Percentiles rank a stretch among this genome's conserved stretches.
Conservation (phyloP, 1,139 yeast species). For the Hanseniaspora uvarum region DNA sequence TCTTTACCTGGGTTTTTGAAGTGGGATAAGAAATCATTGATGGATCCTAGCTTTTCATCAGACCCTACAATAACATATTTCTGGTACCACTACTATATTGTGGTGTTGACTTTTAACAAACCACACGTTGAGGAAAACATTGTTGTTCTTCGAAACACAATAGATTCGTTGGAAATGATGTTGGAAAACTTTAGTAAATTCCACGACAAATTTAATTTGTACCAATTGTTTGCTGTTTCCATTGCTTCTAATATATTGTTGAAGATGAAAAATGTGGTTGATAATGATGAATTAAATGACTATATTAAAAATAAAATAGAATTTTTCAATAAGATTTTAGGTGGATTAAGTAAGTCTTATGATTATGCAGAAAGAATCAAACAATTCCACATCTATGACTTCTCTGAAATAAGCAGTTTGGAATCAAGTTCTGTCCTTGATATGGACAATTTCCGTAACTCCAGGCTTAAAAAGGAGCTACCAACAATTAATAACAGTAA, state of each 20-base stretch:
- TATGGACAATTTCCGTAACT: background rate
- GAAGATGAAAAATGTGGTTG: slow-evolving; percentile 1
- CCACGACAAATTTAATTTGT: slow-evolving; percentile 26
- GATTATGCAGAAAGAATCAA: slow-evolving; percentile 18
- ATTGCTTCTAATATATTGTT: slow-evolving; percentile 23
- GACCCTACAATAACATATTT: slow-evolving; percentile 42
- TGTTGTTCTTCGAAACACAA: slow-evolving; percentile 25
- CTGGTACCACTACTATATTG: slow-evolving; percentile 49
- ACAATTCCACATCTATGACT: slow-evolving; percentile 1
- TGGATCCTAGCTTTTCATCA: slow-evolving; percentile 35
- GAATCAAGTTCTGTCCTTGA: background rate
- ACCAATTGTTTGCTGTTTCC: slow-evolving; percentile 30
- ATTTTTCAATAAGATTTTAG: slow-evolving; percentile 26
- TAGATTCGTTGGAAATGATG: slow-evolving; percentile 27
- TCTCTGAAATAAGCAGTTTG: background rate
- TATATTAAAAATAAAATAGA: slow-evolving; percentile 21
- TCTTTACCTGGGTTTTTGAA: slow-evolving; percentile 41
- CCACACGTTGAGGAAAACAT: slow-evolving; percentile 41
- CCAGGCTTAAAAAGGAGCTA: no score
- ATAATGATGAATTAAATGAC: background rate
- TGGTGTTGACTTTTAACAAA: slow-evolving; percentile 46
- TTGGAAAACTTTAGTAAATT: slow-evolving; percentile 26
- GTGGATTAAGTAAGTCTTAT: slow-evolving; percentile 25
- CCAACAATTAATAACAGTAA: background rate
- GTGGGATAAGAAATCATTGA: slow-evolving; percentile 41